Evolutionary conservation across 495 filamentous ascomycete species (phyloP).

Genomic region (Aspergillus cavernicola): DNA sequence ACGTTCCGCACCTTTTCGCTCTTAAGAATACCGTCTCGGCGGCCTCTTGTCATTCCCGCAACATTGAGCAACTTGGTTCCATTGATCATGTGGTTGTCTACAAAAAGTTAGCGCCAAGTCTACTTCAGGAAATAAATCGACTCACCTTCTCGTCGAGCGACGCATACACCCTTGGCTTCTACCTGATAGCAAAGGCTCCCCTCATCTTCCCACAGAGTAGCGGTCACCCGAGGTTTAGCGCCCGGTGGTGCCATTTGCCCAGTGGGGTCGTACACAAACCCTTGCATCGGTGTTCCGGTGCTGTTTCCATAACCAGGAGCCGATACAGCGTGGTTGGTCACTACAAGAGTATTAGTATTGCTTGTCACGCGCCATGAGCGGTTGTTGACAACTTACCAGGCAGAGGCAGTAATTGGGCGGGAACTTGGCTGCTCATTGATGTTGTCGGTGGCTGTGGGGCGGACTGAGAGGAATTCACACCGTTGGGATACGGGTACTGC

Average conservation of each 20-base stretch:
- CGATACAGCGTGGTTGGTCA: conserved; percentile 44
- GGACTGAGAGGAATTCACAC: conserved; percentile 69
- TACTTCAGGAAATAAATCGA: not conserved
- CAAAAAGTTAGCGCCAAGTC: not conserved
- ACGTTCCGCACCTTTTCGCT: conserved; percentile 96
- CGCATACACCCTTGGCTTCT: conserved; percentile 92
- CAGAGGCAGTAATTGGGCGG: conserved; percentile 61
- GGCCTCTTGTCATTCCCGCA: conserved; percentile 94
- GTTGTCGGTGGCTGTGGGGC: conserved; percentile 65
- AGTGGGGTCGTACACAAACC: conserved; percentile 68
- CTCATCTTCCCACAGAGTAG: conserved; percentile 97
- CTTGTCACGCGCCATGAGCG: too few relatives aligned
- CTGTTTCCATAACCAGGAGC: conserved; percentile 45
- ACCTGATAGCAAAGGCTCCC: conserved; percentile 98
- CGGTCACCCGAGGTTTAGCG: conserved; percentile 96
- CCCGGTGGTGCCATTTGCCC: conserved; percentile 95
- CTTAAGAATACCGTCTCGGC: conserved; percentile 94
- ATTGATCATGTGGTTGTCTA: conserved; percentile 99
- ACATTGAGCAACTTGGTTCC: conserved; percentile 97
- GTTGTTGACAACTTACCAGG: conserved; percentile 63
- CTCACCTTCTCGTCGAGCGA: conserved; percentile 89
- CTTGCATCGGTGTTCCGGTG: conserved; percentile 50
- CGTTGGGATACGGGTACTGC: conserved; percentile 72
- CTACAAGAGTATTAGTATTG: not conserved
- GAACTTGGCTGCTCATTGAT: conserved; percentile 56